Base-by-base conservation (phyloP, 495 filamentous ascomycete species). In the Xylaria longipes region DNA sequence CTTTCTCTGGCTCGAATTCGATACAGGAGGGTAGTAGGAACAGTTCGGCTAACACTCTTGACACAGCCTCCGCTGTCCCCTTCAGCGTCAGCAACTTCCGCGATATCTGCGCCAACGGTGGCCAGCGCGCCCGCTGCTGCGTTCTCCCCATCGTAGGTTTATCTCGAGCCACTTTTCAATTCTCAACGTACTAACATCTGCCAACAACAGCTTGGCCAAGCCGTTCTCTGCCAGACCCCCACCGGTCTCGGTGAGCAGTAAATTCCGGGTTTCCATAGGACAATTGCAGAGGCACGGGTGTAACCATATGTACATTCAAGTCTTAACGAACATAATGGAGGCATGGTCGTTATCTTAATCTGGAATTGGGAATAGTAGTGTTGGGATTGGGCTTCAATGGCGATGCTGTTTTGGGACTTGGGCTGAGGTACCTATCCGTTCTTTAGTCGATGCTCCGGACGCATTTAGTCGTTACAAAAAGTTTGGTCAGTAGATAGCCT, bases 91-190 rank as follows among this genome's bases (percentile, higher is more conserved):
- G 29, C 35, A 57, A 41, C 60, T 74, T 74, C 66, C 41, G 27
- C 6, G 14, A 45, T 2, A 68, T 74, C 70, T 74, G 72, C 45
- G 69, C 69, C 56, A 14, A 25, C 5, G 63, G 65, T 65, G 69
- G 72, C 58, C 65, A 65, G 20, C 69, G 67, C 11, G 64, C 72
- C 37, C 56, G 52, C 39, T 74, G 72, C 72, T 74, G 72, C 29
- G 72, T 52, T 17, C 0, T 72, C 20, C 72, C 72, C 12, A 46
- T 74, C 33, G 72, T 74, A 72, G 65, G 72, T 46, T 15, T 20
- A 33, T 14, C 27, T 33, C 25, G 5, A 50, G 1, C 22, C 5
- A 22, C 8, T 54, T 25, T 0, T 20, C 0, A 1, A 5, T 41
- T 5, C 6, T 17, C 7, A 41, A 3, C 3, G 1, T 52, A 46